Conservation (phyloP, 2,329 filamentous ascomycete species). For the Pseudopyricularia javanii region DNA sequence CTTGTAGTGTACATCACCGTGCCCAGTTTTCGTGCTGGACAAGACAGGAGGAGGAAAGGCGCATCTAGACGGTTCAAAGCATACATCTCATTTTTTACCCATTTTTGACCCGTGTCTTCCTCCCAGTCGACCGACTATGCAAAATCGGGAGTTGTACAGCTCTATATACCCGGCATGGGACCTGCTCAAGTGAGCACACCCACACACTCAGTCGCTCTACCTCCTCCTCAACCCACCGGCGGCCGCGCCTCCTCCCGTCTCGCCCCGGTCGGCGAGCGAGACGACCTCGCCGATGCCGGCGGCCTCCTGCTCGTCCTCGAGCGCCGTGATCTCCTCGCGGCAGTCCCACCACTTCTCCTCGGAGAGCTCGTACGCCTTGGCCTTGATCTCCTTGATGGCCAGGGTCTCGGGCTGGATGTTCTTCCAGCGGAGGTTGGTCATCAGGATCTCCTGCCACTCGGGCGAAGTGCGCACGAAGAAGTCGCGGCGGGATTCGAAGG, state of each 20-base stretch:
- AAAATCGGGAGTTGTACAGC: not conserved
- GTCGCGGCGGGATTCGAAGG: conserved; percentile 81
- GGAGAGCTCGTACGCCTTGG: conserved; percentile 77
- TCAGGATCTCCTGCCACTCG: conserved; percentile 81
- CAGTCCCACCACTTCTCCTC: conserved; percentile 99
- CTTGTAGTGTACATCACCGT: not conserved
- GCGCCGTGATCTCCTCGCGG: conserved; percentile 76
- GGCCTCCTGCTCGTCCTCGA: conserved; percentile 94
- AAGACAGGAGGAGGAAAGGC: not conserved
- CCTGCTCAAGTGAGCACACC: not conserved
- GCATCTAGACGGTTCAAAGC: not conserved
- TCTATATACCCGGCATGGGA: conserved; percentile 27
- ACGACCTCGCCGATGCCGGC: conserved; percentile 93
- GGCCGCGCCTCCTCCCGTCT: conserved; percentile 35
- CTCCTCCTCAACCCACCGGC: conserved; percentile 3
- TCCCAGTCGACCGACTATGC: not conserved
- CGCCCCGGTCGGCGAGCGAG: conserved; percentile 63
- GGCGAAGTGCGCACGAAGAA: conserved; percentile 83
- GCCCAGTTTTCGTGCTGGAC: not conserved
- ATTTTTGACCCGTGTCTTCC: not conserved
- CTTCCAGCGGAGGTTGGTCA: conserved; percentile 62
- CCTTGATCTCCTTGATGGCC: conserved; percentile 81
- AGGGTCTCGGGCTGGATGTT: conserved; percentile 54
- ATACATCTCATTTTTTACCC: not conserved
- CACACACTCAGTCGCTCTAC: not conserved